Evolutionary conservation across 2,329 filamentous ascomycete species (phyloP).

Genomic region (Massarina eburnea): DNA sequence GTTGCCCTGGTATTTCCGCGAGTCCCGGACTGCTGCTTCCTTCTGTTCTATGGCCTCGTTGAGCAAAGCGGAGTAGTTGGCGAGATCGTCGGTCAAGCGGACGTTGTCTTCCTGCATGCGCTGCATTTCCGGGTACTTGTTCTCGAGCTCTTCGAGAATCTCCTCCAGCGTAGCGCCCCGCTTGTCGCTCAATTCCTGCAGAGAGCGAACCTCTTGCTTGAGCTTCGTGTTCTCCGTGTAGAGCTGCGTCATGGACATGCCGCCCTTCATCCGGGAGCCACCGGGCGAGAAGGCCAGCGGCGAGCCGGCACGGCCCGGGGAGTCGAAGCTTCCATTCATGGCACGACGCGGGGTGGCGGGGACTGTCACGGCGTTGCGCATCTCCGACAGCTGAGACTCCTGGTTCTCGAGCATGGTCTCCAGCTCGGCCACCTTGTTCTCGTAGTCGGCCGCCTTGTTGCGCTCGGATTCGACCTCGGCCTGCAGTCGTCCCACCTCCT

Average conservation of each 20-base stretch:
- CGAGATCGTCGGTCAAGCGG: constrained; percentile 75
- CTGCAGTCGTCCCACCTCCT: constrained; percentile 53
- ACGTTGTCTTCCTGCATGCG: constrained; percentile 81
- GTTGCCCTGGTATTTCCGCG: constrained; percentile 76
- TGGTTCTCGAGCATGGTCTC: constrained; percentile 64
- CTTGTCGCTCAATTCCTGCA: constrained; percentile 73
- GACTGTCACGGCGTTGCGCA: constrained; percentile 38
- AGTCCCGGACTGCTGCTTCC: constrained; percentile 74
- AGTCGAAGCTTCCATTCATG: constrained; percentile 53
- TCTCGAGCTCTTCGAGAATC: constrained; percentile 81
- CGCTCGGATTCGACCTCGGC: constrained; percentile 56
- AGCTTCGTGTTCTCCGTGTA: constrained; percentile 63
- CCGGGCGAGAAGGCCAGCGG: constrained; percentile 57
- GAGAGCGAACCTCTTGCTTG: constrained; percentile 71
- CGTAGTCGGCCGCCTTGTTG: constrained; percentile 62
- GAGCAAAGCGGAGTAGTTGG: constrained; percentile 75
- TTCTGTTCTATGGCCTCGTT: constrained; percentile 80
- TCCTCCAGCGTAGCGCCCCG: constrained; percentile 79
- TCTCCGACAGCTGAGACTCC: constrained; percentile 54
- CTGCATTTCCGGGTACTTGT: constrained; percentile 82
- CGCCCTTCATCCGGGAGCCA: constrained; percentile 55
- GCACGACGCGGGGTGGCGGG: constrained; percentile 58
- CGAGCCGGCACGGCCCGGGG: constrained; percentile 54
- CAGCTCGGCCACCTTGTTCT: constrained; percentile 65
- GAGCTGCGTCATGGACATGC: constrained; percentile 63